Base-by-base conservation (phyloP, 2,329 filamentous ascomycete genomes). In the Cadophora luteo-olivacea region DNA sequence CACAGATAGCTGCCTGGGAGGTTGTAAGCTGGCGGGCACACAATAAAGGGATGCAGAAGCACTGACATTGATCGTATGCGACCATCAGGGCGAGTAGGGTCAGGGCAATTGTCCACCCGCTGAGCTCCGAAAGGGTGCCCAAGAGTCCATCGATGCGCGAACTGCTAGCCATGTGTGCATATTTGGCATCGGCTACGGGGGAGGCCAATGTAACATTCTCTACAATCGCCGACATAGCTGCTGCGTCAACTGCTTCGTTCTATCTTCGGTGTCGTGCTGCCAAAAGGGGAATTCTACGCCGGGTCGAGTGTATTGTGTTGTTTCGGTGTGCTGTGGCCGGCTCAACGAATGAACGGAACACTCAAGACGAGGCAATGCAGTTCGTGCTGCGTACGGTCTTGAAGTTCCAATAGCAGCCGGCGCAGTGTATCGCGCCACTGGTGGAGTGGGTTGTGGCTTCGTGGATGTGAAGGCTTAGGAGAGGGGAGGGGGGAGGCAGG, bases 31-130 rank as follows among this genome's bases (percentile, higher is more conserved):
- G 2, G 12, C 48, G 32, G 60, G 36, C 64, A 36, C 16, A 67
- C 16, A 33, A 48, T 55, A 32, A n/a, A 24, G 45, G 16, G 12
- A 5, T 19, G 19, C 19, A 32, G 24, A 45, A 16, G 11, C 51
- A 77, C 92, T 80, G 85, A 97, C 95, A 84, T 84, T 98, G 95
- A 81, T 98, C 95, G 80, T 97, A 98, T 70, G 89, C 86, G 68
- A 97, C 87, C 65, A 91, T 87, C 9, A 91, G 76, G 41, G 91
- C 83, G 67, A 97, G 79, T 62, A 96, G 71, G 19, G 92, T 92
- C 73, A 94, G 79, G 41, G 92, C 74, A 72, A 93, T 84, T 70
- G 90, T 90, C 84, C 88, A 88, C 80, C 86, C 79, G 75, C 87
- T 89, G 24, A 77, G 52, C 58, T 9, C 66, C 61, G 22, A 77